phyloP scores from a whole-genome alignment of 1,284 basidiomycete species.

The Cutaneotrichosporon spelunceum region DNA sequence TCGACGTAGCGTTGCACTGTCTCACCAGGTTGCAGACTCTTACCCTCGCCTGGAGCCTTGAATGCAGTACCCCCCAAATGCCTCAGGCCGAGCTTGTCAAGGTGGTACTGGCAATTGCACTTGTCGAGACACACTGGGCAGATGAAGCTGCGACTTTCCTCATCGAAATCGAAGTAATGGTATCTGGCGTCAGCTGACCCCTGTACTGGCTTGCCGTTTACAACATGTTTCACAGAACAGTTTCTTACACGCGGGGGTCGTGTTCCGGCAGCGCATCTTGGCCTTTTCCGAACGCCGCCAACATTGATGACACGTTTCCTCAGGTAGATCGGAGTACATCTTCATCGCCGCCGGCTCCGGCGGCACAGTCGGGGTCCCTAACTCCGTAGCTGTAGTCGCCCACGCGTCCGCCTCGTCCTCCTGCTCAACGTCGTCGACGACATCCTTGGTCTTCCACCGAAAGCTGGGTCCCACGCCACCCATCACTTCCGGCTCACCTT shows the following conservation, averaged over 20 bases:
- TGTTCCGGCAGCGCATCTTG: conserved; percentile 47
- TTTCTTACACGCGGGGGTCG: conserved; percentile 34
- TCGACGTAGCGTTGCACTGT: conserved; percentile 35
- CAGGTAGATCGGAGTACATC: conserved; percentile 27
- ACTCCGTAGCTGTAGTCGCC: neutral
- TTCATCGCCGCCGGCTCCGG: neutral
- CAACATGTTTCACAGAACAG: conserved; percentile 45
- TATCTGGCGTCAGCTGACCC: conserved; percentile 30
- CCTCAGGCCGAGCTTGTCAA: conserved; percentile 36
- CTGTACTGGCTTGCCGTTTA: conserved; percentile 31
- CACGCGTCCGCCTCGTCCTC: neutral
- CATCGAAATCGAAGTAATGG: conserved; percentile 45
- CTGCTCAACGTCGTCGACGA: neutral
- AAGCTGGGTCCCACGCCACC: conserved; percentile 30
- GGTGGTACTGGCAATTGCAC: conserved; percentile 44
- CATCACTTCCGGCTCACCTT: conserved; percentile 23
- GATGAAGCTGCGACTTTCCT: conserved; percentile 41
- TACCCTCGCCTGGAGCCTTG: neutral
- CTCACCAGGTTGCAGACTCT: conserved; percentile 16
- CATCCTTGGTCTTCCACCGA: conserved; percentile 10
- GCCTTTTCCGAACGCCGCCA: conserved; percentile 37
- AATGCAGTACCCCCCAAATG: conserved; percentile 28
- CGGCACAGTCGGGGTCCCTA: neutral
- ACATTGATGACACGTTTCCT: conserved; percentile 47
- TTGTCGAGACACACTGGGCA: conserved; percentile 44